Base-by-base conservation (phyloP, 169 alveolate species). In the Eimeria maxima region DNA sequence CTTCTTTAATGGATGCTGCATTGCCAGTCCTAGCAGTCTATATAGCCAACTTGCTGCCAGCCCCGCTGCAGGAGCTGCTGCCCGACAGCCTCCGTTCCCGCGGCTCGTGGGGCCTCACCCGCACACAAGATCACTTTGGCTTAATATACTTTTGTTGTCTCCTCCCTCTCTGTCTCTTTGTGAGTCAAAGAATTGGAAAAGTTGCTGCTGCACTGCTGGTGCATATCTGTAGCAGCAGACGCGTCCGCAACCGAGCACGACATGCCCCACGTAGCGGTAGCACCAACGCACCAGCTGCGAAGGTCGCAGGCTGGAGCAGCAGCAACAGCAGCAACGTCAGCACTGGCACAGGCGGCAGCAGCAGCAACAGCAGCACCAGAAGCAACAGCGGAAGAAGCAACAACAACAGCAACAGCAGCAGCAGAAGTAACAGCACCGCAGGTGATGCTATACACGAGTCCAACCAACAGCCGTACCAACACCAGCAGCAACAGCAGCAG, bases 21-120 rank as follows among this genome's bases (percentile, higher is more conserved):
- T 8, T 73, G 47, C 84, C 45, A 24, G 47, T 29, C 20, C 3
- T 20, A 29, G 50, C 50, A 2, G 84, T 73, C 22, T 29, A 42
- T 27, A 38, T 47, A 73, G 69, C 38, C 33, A 44, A 33, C 18
- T 38, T 45, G 18, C 38, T 45, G 16, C 47, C 89, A 44, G 60
- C 67, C 67, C 13, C 67, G 33, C 89, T 27, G 89, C 89, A 29
- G 89, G 67, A 80, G 84, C 50, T 73, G 44, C 84, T 73, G 47
- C 84, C 84, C 50, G n/a, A 16, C 18, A 6, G 45, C 50, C 42
- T 73, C 50, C 84, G n/a, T 8, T 16, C 11, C 22, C 8, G 84
- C 10, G 47, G 47, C 50, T 73, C 45, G 6, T 73, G 84, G 84
- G 84, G 84, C n/a, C 42, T n/a, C 18, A 73, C 84, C 11, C n/a